Base-by-base conservation (phyloP, 495 filamentous ascomycete species). In the Talaromyces borbonicus region DNA sequence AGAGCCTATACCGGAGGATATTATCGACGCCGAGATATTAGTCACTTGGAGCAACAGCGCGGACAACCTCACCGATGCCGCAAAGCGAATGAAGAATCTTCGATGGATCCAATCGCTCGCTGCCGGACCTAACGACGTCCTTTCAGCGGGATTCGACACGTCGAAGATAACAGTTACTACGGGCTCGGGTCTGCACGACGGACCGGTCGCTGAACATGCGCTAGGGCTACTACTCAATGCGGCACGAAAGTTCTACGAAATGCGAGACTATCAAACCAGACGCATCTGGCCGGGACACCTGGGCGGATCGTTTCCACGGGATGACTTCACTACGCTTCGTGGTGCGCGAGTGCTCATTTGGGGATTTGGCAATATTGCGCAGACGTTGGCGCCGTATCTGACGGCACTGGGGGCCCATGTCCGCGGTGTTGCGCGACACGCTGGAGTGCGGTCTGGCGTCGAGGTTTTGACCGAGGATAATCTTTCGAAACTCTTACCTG, bases 101-200 rank as follows among this genome's bases (percentile, higher is more conserved):
- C 62, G 62, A 32, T 80, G 77, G 77, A 78, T 80, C 58, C 77
- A 80, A 49, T 73, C 68, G 0, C 73, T 79, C 22, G 76, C 77
- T 16, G 77, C 77, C 2, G 77, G 77, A 0, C 77, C 77, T 45
- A 80, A 80, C 52, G 77, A 80, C 55, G 76, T 80, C 8, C 63
- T 80, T 5, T 48, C 49, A 12, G 77, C 75, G 23, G 76, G 76
- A 44, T 80, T 80, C 59, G 69, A 73, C 54, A 24, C 62, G 1
- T 48, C 58, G 30, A 42, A 46, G 12, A 51, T 77, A 22, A 46
- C 42, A 15, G 56, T 80, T 25, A 73, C 69, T 19, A 77, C 76
- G 14, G 77, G 77, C n/a, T 78, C 74, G 5, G 76, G 77, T 29
- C 60, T 78, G 9, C 77, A 80, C 60, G 75, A 79, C 52, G 63